Conservation (phyloP, 2,329 filamentous ascomycete genomes). For the Calcarisporium arbuscula region DNA sequence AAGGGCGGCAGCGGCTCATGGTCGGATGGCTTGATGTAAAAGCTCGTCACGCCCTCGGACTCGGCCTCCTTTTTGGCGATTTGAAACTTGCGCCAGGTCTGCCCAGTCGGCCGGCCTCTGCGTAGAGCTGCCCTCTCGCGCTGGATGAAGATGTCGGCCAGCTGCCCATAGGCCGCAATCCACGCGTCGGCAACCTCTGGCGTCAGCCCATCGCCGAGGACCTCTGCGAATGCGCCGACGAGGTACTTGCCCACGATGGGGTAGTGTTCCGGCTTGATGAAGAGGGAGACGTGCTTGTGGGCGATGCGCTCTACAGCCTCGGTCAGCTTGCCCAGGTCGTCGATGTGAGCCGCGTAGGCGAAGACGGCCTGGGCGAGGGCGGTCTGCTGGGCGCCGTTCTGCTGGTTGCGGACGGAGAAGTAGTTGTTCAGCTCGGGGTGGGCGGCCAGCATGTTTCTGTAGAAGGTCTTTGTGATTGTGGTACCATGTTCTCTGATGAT, state of each 20-base stretch:
- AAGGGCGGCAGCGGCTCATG: conserved; percentile 49
- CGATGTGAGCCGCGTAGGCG: conserved; percentile 66
- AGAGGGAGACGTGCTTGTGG: conserved; percentile 68
- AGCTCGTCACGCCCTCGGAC: conserved; percentile 55
- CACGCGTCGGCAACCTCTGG: conserved; percentile 62
- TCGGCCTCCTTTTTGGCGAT: conserved; percentile 58
- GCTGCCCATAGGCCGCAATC: conserved; percentile 62
- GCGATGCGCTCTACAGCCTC: conserved; percentile 60
- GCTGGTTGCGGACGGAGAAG: conserved; percentile 66
- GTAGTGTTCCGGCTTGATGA: conserved; percentile 63
- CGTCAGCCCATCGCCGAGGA: conserved; percentile 63
- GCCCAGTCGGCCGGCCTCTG: no score
- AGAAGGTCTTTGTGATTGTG: conserved; percentile 64
- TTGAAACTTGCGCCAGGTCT: conserved; percentile 45
- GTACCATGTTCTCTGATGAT: conserved; percentile 62
- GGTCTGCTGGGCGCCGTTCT: conserved; percentile 58
- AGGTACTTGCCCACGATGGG: conserved; percentile 62
- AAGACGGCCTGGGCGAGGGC: conserved; percentile 64
- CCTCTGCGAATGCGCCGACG: conserved; percentile 58
- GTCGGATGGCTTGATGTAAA: conserved; percentile 62
- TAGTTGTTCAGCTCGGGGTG: conserved; percentile 60
- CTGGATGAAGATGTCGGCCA: conserved; percentile 64
- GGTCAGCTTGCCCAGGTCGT: conserved; percentile 55
- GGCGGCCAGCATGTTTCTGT: conserved; percentile 58
- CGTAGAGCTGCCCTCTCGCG: no score